Evolutionary conservation across 495 filamentous ascomycete genomes (phyloP).

Genomic region (Penicillium psychrofluorescens): DNA sequence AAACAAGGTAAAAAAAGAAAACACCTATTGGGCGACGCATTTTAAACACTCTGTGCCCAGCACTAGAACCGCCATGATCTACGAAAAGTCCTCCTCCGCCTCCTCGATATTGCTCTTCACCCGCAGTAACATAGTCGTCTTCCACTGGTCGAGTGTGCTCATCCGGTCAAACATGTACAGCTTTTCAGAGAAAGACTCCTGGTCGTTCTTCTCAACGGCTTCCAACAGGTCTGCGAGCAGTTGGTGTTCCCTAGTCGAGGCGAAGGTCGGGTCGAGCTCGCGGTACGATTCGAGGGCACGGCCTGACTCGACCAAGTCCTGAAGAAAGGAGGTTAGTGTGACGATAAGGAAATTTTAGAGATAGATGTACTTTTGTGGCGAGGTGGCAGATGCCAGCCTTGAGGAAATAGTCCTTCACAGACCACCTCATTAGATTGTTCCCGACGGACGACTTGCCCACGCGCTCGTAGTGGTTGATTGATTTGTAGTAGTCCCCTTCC

Average conservation of each 20-base stretch:
- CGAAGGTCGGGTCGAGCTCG: conserved; percentile 73
- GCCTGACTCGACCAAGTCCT: conserved; percentile 67
- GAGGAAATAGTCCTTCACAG: conserved; percentile 86
- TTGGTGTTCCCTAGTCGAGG: conserved; percentile 67
- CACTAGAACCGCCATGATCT: conserved; percentile 13
- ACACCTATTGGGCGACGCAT: too few species aligned
- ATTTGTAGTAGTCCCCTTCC: conserved; percentile 70
- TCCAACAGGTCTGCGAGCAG: conserved; percentile 67
- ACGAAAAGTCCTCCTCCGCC: conserved; percentile 69
- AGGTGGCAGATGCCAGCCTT: conserved; percentile 83
- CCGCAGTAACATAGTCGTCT: conserved; percentile 75
- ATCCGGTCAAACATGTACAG: conserved; percentile 82
- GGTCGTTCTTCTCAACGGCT: conserved; percentile 64
- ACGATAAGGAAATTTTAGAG: not conserved
- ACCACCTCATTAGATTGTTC: conserved; percentile 84
- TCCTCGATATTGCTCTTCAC: conserved; percentile 78
- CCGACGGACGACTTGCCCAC: conserved; percentile 63
- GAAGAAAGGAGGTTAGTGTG: not conserved
- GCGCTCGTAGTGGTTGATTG: conserved; percentile 73
- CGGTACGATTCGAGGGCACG: conserved; percentile 74
- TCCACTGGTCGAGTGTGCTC: conserved; percentile 91
- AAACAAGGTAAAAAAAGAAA: conserved; percentile 5
- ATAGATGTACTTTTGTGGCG: conserved; percentile 49
- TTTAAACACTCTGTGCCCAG: conserved; percentile 8
- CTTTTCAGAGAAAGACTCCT: conserved; percentile 76